Percentiles rank a stretch among this genome's conserved stretches.
These are phyloP conservation scores for Simplicillium sp. DNA, from an alignment of 2,329 filamentous ascomycete genomes.

Conservation along the genomic window DNA sequence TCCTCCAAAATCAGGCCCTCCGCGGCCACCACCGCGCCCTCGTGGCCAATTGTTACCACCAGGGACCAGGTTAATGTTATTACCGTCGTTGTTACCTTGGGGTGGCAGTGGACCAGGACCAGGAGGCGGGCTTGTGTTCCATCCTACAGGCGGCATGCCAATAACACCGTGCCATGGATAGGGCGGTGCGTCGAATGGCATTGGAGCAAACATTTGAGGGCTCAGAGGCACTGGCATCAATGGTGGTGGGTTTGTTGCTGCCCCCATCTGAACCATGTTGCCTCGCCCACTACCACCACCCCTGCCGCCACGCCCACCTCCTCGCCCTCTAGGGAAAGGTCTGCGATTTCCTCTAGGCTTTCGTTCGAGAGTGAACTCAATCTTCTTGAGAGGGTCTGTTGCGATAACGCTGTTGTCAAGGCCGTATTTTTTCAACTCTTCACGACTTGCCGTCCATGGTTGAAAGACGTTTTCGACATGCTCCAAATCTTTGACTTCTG, in stretches of 20 bases:
- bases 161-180: slow-evolving; percentile 1
- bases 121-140: too few species aligned
- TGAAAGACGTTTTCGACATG: slow-evolving; percentile 56
- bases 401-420: slow-evolving; percentile 54
- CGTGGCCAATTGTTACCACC: too few species aligned
- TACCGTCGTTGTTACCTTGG: too few species aligned
- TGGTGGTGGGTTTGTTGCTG: not conserved
- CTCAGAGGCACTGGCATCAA: too few species aligned
- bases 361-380: slow-evolving; percentile 51
- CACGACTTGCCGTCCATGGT: slow-evolving; percentile 52
- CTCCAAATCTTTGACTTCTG: slow-evolving; percentile 50
- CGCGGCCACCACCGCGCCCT: too few species aligned
- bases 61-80: too few species aligned
- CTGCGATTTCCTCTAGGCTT: slow-evolving; percentile 25
- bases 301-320: slow-evolving; percentile 7
- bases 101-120: too few species aligned
- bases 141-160: not conserved
- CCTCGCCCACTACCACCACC: not conserved
- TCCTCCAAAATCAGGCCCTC: too few species aligned
- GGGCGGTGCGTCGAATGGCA: not conserved
- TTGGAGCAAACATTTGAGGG: not conserved
- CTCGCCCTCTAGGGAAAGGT: slow-evolving; percentile 14
- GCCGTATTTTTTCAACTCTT: slow-evolving; percentile 46
- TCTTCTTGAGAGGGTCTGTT: slow-evolving; percentile 54
- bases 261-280: not conserved